phyloP scores from a whole-genome alignment of 2,329 filamentous ascomycete species.

The Tolypocladium tropicale region DNA sequence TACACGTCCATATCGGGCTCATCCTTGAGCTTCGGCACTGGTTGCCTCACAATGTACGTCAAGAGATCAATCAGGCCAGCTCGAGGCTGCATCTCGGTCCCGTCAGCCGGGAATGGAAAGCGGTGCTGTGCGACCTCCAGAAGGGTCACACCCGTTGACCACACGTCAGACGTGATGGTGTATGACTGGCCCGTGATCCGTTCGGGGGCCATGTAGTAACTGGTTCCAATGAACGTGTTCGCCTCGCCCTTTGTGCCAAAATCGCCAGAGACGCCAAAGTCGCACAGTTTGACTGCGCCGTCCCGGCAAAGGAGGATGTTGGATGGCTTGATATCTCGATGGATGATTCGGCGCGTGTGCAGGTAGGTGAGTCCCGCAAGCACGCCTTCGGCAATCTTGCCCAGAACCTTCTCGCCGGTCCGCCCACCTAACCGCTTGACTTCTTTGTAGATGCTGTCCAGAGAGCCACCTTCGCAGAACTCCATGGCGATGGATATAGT shows the following conservation, averaged over 20 bases:
- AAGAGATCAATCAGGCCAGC: slow-evolving; percentile 90
- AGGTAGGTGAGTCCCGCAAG: slow-evolving; percentile 90
- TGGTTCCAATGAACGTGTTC: slow-evolving; percentile 97
- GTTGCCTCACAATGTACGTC: slow-evolving; percentile 94
- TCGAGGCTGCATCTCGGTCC: slow-evolving; percentile 86
- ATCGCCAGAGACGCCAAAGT: slow-evolving; percentile 95
- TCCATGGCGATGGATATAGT: slow-evolving; percentile 99
- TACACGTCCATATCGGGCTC: slow-evolving; percentile 81
- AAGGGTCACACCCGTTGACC: slow-evolving; percentile 92
- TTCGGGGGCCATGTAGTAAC: slow-evolving; percentile 98
- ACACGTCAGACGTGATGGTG: slow-evolving; percentile 97
- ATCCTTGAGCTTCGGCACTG: slow-evolving; percentile 91
- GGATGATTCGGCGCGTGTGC: slow-evolving; percentile 92
- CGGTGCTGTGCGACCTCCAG: slow-evolving; percentile 99
- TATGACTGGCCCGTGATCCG: slow-evolving; percentile 96
- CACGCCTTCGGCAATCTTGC: slow-evolving; percentile 93
- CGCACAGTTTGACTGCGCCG: slow-evolving; percentile 93
- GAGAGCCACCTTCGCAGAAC: slow-evolving; percentile 91
- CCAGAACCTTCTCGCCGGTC: slow-evolving; percentile 93
- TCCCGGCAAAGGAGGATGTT: slow-evolving; percentile 91
- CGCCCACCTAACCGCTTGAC: slow-evolving; percentile 91
- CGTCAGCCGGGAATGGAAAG: slow-evolving; percentile 95
- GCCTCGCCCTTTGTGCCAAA: slow-evolving; percentile 98
- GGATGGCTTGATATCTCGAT: slow-evolving; percentile 96
- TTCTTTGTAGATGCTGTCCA: slow-evolving; percentile 95